These are phyloP conservation scores for Stemphylium vesicarium DNA, from an alignment of 2,329 filamentous ascomycete genomes.

Conservation along the genomic window DNA sequence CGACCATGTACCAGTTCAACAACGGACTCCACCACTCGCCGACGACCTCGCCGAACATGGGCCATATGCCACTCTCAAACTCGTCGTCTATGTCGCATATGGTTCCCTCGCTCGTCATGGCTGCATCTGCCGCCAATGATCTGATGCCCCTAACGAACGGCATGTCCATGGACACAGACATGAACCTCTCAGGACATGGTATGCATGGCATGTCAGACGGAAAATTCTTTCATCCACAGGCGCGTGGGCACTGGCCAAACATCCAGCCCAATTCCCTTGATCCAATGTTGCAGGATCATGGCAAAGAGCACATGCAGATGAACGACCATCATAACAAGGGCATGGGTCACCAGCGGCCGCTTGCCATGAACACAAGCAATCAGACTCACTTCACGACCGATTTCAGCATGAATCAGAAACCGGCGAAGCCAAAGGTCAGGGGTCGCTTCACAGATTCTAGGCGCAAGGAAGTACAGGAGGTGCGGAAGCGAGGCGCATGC, in stretches of 20 bases:
- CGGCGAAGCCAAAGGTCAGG: constrained; percentile 56
- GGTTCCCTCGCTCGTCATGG: constrained; percentile 49
- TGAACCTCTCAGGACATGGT: constrained; percentile 35
- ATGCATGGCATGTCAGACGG: constrained; percentile 38
- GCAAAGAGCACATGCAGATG: constrained; percentile 32
- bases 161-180: constrained; percentile 45
- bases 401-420: constrained; percentile 50
- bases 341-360: constrained; percentile 42
- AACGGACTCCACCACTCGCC: constrained; percentile 46
- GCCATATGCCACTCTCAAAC: constrained; percentile 36
- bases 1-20: constrained; percentile 49
- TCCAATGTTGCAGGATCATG: constrained; percentile 45
- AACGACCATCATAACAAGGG: constrained; percentile 32
- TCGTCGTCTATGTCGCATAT: constrained; percentile 42
- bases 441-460: constrained; percentile 63
- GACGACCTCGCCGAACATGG: constrained; percentile 43
- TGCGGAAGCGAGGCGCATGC: constrained; percentile 66
- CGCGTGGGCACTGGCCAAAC: constrained; percentile 40
- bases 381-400: constrained; percentile 49
- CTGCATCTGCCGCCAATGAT: constrained; percentile 50
- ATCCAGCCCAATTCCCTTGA: constrained; percentile 40
- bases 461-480: constrained; percentile 65
- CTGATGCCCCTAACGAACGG: constrained; percentile 46
- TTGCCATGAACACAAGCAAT: constrained; percentile 47
- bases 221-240: constrained; percentile 43